Percentiles rank a stretch among this genome's conserved stretches.
Evolutionary conservation across 1,284 basidiomycete species (phyloP).

Genomic region (Boletus chippewaensis): DNA sequence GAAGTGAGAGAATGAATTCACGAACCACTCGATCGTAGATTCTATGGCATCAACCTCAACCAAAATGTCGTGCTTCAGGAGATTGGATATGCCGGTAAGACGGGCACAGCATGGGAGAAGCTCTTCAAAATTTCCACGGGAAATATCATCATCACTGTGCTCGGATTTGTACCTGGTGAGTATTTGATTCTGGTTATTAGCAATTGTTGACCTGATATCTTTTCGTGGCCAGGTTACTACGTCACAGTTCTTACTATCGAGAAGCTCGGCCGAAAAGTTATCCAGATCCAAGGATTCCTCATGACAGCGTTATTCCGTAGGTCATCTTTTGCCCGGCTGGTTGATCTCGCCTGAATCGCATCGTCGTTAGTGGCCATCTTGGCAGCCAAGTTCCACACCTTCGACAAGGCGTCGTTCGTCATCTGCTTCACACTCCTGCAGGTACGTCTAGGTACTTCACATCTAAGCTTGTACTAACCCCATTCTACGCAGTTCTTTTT

Average conservation of each 20-base stretch:
- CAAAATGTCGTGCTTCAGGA: slow-evolving; percentile 65
- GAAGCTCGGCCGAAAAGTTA: slow-evolving; percentile 63
- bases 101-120: slow-evolving; percentile 53
- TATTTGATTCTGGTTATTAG: slow-evolving; percentile 6
- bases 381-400: slow-evolving; percentile 58
- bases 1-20: not conserved
- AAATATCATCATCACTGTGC: slow-evolving; percentile 62
- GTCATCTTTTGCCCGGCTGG: slow-evolving; percentile 21
- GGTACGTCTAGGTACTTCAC: slow-evolving; percentile 20
- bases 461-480: not conserved
- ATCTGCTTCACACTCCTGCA: slow-evolving; percentile 64
- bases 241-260: slow-evolving; percentile 65
- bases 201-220: not conserved
- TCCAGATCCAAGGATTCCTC: slow-evolving; percentile 76
- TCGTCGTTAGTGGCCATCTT: slow-evolving; percentile 45
- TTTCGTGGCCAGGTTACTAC: slow-evolving; percentile 52
- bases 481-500: slow-evolving; percentile 57
- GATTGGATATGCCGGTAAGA: slow-evolving; percentile 56
- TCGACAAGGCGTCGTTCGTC: slow-evolving; percentile 59
- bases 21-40: slow-evolving; percentile 33
- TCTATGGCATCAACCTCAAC: slow-evolving; percentile 78
- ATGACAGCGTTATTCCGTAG: slow-evolving; percentile 61
- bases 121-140: slow-evolving; percentile 61
- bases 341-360: not conserved
- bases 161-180: slow-evolving; percentile 69